Base-by-base conservation (phyloP, 495 filamentous ascomycete genomes). In the Aspergillus leporis region DNA sequence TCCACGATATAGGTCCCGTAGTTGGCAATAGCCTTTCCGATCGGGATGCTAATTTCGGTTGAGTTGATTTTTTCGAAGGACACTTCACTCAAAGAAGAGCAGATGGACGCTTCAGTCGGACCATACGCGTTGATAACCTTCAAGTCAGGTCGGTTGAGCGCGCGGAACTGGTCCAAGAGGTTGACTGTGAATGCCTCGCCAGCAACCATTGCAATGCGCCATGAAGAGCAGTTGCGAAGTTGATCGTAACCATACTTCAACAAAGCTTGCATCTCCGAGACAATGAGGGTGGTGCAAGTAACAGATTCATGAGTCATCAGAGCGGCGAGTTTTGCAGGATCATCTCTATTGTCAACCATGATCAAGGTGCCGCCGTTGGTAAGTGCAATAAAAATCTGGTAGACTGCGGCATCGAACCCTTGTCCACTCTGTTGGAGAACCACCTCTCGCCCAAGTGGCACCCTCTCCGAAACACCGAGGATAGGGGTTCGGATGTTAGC, bases 1-100 rank as follows among this genome's bases (percentile, higher is more conserved):
- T 82, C 79, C 0, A 85, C 34, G 21, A 85, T 66, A 61, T 78
- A 78, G 18, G 74, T 74, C 1, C 59, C 9, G 60, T 74, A 74
- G 51, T 80, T 80, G 0, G 76, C 61, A 23, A 74, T 32, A 5
- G 65, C 32, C 9, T 61, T 62, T 0, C 76, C 76, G 25, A 48
- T 63, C 14, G 25, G 64, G 12, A 36, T 61, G 46, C 13, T 52
- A 16, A 30, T 30, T 5, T 52, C 49, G 28, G n/a, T 47, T n/a
- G 43, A 5, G 43, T 47, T 47, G 43, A n/a, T n/a, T n/a, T 16
- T 16, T 7, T 7, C 30, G 8, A 25, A 25, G n/a, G 1, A 23
- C 32, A 38, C 22, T 25, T 22, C 16, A 13, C 73, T 4, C 32
- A 52, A n/a, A 32, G 30, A 51, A 21, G 66, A 65, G 12, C 56